These are phyloP conservation scores for Penicillium concentricum DNA, from an alignment of 2,329 filamentous ascomycete species.

Conservation along the genomic window DNA sequence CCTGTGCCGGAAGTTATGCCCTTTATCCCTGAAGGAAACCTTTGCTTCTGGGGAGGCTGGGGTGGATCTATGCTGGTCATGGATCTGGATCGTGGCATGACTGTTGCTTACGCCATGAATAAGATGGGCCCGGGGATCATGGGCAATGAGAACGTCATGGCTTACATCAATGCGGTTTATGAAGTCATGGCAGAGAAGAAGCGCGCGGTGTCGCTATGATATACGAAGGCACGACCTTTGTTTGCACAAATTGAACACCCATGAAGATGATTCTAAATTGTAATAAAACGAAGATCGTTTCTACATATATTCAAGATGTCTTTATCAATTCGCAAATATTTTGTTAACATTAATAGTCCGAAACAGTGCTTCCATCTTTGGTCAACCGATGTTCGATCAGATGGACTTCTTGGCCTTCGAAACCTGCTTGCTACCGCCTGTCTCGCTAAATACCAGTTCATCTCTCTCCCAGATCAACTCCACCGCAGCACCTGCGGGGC, in stretches of 20 bases:
- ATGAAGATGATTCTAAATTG: too few relatives aligned
- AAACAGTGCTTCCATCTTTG: neutral
- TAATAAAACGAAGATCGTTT: neutral
- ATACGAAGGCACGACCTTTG: neutral
- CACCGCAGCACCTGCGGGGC: slow-evolving; percentile 47
- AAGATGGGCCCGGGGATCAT: slow-evolving; percentile 38
- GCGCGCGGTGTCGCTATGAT: neutral
- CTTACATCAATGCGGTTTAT: slow-evolving; percentile 37
- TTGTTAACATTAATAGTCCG: neutral
- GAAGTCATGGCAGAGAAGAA: slow-evolving; percentile 12
- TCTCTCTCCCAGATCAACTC: slow-evolving; percentile 53
- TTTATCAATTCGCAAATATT: neutral
- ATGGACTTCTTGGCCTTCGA: slow-evolving; percentile 30
- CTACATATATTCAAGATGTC: too few relatives aligned
- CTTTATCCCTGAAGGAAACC: slow-evolving; percentile 33
- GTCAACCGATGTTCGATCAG: neutral
- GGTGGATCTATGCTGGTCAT: slow-evolving; percentile 48
- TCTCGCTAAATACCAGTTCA: slow-evolving; percentile 41
- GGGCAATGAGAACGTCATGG: slow-evolving; percentile 29
- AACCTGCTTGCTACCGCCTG: slow-evolving; percentile 33
- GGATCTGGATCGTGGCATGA: slow-evolving; percentile 45
- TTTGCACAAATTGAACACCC: too few relatives aligned
- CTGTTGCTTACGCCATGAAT: slow-evolving; percentile 50
- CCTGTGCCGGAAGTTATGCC: slow-evolving; percentile 25
- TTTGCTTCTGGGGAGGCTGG: slow-evolving; percentile 48